phyloP scores from a whole-genome alignment of 495 filamentous ascomycete genomes.

The Neurospora tetrasperma region DNA sequence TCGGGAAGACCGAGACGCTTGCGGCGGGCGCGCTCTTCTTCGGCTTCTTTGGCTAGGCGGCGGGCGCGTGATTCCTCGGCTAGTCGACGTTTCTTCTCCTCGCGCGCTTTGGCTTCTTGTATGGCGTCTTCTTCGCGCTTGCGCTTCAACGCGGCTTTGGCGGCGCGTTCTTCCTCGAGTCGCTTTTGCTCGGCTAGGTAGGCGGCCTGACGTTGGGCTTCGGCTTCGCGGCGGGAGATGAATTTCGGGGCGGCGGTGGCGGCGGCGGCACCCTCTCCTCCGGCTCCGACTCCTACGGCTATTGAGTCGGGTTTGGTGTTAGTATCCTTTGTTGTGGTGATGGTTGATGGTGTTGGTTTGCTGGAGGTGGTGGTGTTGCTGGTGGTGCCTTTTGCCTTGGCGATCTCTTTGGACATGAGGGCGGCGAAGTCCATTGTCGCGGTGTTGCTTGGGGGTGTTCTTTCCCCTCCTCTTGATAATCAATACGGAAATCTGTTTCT shows the following conservation, averaged over 20 bases:
- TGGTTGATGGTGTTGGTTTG: slow-evolving; percentile 11
- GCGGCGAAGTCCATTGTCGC: slow-evolving; percentile 84
- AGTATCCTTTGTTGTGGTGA: slow-evolving; percentile 34
- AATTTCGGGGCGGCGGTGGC: slow-evolving; percentile 48
- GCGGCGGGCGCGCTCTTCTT: slow-evolving; percentile 39
- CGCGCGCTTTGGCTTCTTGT: slow-evolving; percentile 52
- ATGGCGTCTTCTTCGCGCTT: slow-evolving; percentile 85
- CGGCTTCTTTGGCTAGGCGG: slow-evolving; percentile 60
- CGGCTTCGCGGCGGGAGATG: slow-evolving; percentile 73
- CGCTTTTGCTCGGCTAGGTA: slow-evolving; percentile 72
- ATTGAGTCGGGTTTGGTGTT: slow-evolving; percentile 8
- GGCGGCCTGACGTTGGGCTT: slow-evolving; percentile 68
- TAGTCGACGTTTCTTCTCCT: slow-evolving; percentile 68
- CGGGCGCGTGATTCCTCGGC: slow-evolving; percentile 65
- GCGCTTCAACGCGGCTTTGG: slow-evolving; percentile 61
- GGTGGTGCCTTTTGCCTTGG: slow-evolving; percentile 51
- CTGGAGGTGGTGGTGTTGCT: not conserved
- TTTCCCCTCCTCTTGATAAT: not conserved
- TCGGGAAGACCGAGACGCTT: slow-evolving; percentile 60
- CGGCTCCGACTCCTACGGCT: not conserved
- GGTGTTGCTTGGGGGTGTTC: slow-evolving; percentile 4
- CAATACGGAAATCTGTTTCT: not conserved
- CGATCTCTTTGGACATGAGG: slow-evolving; percentile 82
- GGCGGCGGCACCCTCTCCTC: not conserved
- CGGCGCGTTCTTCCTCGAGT: slow-evolving; percentile 56